Conservation (phyloP, 139 green algal genomes). For the Prasinococcaceae sp. region DNA sequence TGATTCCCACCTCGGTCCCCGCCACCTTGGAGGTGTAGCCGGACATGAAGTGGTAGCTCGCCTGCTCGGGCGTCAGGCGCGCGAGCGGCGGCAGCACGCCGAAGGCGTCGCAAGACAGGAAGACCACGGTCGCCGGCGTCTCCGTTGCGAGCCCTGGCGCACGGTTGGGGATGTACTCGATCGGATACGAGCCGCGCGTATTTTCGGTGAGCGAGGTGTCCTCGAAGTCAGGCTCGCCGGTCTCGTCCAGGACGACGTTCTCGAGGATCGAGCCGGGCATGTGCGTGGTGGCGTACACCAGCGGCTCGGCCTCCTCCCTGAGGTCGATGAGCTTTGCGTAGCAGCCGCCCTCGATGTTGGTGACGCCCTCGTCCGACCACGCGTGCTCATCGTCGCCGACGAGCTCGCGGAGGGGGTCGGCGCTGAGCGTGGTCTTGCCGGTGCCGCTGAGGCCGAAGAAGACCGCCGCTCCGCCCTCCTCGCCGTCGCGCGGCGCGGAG, state of each 20-base stretch:
- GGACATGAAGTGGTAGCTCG: constrained; percentile 95
- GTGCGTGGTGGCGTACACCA: constrained; percentile 78
- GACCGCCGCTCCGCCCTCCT: constrained; percentile 23
- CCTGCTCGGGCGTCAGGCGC: constrained; percentile 68
- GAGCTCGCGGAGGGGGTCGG: constrained; percentile 58
- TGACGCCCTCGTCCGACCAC: constrained; percentile 72
- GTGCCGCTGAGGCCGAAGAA: constrained; percentile 32
- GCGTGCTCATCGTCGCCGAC: constrained; percentile 91
- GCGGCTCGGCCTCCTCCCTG: constrained; percentile 56
- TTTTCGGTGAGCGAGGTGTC: constrained; percentile 69
- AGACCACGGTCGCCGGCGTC: constrained; percentile 47
- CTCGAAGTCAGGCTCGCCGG: constrained; percentile 29
- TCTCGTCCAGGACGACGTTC: constrained; percentile 75
- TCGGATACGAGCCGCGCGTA: constrained; percentile 85
- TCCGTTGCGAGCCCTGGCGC: constrained; percentile 1
- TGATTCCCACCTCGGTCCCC: constrained; percentile 83
- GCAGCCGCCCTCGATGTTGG: constrained; percentile 92
- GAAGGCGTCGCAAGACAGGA: constrained; percentile 82
- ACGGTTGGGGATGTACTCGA: constrained; percentile 79
- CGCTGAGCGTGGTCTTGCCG: constrained; percentile 46
- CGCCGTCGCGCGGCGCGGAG: constrained; percentile 52
- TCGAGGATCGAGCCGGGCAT: constrained; percentile 83
- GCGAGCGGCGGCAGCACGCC: constrained; percentile 80
- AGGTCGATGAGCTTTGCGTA: constrained; percentile 88
- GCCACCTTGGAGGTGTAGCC: constrained; percentile 96